These are phyloP conservation scores for Solanum commersonii DNA, from an alignment of 257 asterid genomes.

Conservation along the genomic window DNA sequence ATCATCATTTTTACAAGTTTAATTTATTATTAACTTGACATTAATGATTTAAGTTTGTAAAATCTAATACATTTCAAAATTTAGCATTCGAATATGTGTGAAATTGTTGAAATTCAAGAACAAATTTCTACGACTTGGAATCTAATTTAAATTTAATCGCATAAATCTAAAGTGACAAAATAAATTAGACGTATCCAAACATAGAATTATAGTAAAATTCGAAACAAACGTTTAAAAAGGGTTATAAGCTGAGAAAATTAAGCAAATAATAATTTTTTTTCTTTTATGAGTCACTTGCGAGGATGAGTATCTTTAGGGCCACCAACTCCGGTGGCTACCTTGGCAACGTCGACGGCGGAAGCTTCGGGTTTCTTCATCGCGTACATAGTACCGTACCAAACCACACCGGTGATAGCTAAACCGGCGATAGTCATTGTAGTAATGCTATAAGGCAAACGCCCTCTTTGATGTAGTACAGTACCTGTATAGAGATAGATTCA, in stretches of 20 bases:
- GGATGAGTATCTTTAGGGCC: conserved; percentile 48
- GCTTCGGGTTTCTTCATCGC: conserved; percentile 62
- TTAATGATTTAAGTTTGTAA: not conserved
- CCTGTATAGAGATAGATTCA: not conserved
- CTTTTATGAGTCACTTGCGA: conserved; percentile 26
- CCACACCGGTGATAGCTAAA: conserved; percentile 25
- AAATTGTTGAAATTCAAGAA: not conserved
- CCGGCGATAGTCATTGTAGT: conserved; percentile 30
- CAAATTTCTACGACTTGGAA: not conserved
- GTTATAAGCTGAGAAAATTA: not conserved
- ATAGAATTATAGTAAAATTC: not conserved
- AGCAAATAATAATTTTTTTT: not conserved
- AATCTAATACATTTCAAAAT: not conserved
- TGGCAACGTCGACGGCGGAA: conserved; percentile 46
- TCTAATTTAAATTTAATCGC: not conserved
- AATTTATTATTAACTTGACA: not conserved
- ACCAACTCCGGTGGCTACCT: conserved; percentile 38
- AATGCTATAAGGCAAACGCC: conserved; percentile 45
- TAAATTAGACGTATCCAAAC: not conserved
- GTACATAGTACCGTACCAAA: conserved; percentile 66
- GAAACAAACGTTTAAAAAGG: not conserved
- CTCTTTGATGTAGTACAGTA: conserved; percentile 50
- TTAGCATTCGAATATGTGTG: not conserved
- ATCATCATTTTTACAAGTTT: not conserved
- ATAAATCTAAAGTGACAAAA: too few relatives aligned